Conservation (phyloP, 257 asterid genomes). For the Forsythia viridissima region DNA sequence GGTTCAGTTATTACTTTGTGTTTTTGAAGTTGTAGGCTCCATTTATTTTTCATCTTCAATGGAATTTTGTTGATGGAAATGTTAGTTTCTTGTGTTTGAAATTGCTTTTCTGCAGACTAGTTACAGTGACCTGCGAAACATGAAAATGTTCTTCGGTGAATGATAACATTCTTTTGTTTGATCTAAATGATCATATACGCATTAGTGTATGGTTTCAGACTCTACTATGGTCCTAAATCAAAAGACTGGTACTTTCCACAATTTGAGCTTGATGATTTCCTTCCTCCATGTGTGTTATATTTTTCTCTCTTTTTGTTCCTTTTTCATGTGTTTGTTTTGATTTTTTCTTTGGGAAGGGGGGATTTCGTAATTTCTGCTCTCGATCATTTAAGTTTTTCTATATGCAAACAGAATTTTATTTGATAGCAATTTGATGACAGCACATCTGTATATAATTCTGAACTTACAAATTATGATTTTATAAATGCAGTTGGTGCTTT, state of each 20-base stretch:
- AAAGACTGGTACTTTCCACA: conserved; percentile 2
- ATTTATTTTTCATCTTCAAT: not conserved
- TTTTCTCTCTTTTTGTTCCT: too few relatives aligned
- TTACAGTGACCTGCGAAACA: not conserved
- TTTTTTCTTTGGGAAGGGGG: not conserved
- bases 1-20: conserved; percentile 7
- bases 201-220: not conserved
- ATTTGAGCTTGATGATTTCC: not conserved
- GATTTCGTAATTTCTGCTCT: conserved; percentile 1
- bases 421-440: conserved; percentile 14
- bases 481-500: conserved; percentile 74
- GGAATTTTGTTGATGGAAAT: not conserved
- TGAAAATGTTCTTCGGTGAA: not conserved
- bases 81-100: not conserved
- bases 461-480: conserved; percentile 29
- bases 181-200: not conserved
- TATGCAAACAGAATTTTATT: not conserved
- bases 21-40: conserved; percentile 1
- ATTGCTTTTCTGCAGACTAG: not conserved
- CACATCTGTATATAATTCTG: conserved; percentile 12
- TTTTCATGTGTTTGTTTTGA: too few relatives aligned
- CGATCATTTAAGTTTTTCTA: not conserved
- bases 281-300: too few relatives aligned
- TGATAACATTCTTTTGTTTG: not conserved
- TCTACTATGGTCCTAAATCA: not conserved